phyloP scores from a whole-genome alignment of 257 asterid species.

The Solanum dulcamara region DNA sequence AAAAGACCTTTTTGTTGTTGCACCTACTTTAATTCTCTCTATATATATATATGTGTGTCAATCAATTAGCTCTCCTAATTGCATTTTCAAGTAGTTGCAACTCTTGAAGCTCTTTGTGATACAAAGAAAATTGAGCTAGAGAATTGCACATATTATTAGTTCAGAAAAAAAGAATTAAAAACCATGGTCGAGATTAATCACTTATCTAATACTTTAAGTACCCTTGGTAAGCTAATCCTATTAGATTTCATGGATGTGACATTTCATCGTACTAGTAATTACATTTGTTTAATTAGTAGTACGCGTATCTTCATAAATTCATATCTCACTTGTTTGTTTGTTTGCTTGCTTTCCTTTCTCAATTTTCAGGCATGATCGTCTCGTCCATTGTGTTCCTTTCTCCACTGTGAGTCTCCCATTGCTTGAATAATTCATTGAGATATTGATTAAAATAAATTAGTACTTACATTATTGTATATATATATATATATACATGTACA shows the following conservation, averaged over 20 bases:
- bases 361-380: not conserved
- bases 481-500: not conserved
- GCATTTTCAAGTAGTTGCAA: not conserved
- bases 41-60: not conserved
- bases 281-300: not conserved
- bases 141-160: not conserved
- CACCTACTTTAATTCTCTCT: not conserved
- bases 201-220: not conserved
- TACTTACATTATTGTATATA: not conserved
- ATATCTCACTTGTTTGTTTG: not conserved
- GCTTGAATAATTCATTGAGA: not conserved
- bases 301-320: not conserved
- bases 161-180: not conserved
- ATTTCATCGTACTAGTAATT: not conserved
- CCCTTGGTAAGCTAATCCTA: conserved; percentile 14
- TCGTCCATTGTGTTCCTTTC: conserved; percentile 43
- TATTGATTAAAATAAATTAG: not conserved
- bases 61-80: not conserved
- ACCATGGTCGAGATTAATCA: not conserved
- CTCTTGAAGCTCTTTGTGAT: not conserved
- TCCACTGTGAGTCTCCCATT: conserved; percentile 28
- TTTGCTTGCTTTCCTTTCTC: not conserved
- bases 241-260: not conserved
- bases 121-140: not conserved
- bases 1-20: not conserved